Percentiles rank a stretch among this genome's conserved stretches.
Conservation (phyloP, 441 rosid genomes). For the Breynia disticha region DNA sequence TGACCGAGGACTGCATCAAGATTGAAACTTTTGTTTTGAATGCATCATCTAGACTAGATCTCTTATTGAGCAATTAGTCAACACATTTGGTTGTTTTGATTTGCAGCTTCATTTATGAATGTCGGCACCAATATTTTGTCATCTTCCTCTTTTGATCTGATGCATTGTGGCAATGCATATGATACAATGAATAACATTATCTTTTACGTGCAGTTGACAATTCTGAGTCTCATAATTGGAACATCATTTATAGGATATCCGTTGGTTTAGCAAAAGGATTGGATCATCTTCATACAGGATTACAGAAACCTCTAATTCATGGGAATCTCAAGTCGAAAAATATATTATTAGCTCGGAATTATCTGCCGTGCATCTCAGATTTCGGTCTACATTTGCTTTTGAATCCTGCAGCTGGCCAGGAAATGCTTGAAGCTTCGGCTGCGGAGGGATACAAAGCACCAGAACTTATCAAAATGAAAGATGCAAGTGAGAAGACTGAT, state of each 20-base stretch:
- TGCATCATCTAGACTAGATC: conserved; percentile 12
- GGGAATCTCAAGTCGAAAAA: conserved; percentile 87
- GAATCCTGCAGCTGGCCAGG: conserved; percentile 55
- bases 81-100: background rate
- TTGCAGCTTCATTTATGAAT: conserved; percentile 11
- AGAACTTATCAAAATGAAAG: conserved; percentile 79
- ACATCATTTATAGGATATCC: conserved; percentile 41
- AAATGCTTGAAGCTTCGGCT: conserved; percentile 64
- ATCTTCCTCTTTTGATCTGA: background rate
- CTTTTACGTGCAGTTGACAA: conserved; percentile 41
- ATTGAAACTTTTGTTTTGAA: conserved; percentile 11
- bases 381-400: conserved; percentile 62
- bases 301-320: conserved; percentile 49
- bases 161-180: background rate
- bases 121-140: conserved; percentile 20
- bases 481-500: conserved; percentile 58
- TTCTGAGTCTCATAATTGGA: conserved; percentile 50
- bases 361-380: conserved; percentile 54
- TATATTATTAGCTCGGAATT: conserved; percentile 45
- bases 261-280: conserved; percentile 57
- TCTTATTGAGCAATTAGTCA: conserved; percentile 7
- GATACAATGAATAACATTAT: background rate
- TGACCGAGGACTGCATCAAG: conserved; percentile 2
- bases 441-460: conserved; percentile 84
- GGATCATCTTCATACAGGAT: conserved; percentile 65